A percentile compares a stretch with the other conserved stretches of the same genome.
Evolutionary conservation across 192 early-diverging fungal genomes (phyloP).

Genomic region (Backusella psychrophila): DNA sequence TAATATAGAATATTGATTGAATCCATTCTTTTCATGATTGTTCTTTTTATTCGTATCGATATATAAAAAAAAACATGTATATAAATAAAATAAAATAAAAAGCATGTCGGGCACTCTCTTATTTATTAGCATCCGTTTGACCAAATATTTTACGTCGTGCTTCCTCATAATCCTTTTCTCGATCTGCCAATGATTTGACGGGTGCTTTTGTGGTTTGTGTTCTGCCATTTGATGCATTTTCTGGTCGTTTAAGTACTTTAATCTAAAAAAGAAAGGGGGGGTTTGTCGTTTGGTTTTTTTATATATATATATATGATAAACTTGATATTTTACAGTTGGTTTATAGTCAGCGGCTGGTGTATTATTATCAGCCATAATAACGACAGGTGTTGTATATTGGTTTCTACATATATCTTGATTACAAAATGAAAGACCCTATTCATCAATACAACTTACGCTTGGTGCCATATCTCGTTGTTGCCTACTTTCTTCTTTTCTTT

Average conservation of each 20-base stretch:
- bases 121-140: neutral
- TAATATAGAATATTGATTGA: too few relatives aligned
- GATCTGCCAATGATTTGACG: conserved; percentile 9
- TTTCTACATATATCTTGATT: neutral
- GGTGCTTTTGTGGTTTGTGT: neutral
- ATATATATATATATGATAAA: too few relatives aligned
- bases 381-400: neutral
- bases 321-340: neutral
- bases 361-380: neutral
- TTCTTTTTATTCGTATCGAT: too few relatives aligned
- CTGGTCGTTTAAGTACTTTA: conserved; percentile 23
- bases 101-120: neutral
- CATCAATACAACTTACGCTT: neutral
- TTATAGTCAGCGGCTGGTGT: conserved; percentile 1
- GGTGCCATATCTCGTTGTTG: conserved; percentile 4
- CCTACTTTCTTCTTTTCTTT: conserved; percentile 3
- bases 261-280: neutral
- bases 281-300: neutral
- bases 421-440: neutral
- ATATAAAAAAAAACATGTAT: too few relatives aligned
- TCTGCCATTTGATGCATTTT: neutral
- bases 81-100: too few relatives aligned
- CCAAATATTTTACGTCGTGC: conserved; percentile 25
- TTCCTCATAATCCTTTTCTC: conserved; percentile 14
- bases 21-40: too few relatives aligned